These are phyloP conservation scores for Cryoendolithus antarcticus DNA, from an alignment of 2,329 filamentous ascomycete species.

Conservation along the genomic window DNA sequence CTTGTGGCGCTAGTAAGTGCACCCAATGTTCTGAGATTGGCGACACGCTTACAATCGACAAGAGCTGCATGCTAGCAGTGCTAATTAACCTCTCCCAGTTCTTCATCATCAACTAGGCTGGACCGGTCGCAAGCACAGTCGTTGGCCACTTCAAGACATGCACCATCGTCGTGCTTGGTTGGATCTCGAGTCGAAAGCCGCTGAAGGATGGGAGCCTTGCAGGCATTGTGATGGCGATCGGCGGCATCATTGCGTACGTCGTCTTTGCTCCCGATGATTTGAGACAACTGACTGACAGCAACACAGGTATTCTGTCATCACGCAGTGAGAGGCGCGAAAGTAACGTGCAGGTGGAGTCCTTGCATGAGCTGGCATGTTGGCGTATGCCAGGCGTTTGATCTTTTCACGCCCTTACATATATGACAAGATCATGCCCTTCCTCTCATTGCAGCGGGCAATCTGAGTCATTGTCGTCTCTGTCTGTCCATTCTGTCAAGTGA, in stretches of 20 bases:
- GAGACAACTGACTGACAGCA: not conserved
- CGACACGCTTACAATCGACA: constrained; percentile 4
- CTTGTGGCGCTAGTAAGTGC: constrained; percentile 45
- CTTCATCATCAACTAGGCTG: constrained; percentile 21
- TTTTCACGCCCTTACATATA: too few relatives aligned
- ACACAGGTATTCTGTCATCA: constrained; percentile 5
- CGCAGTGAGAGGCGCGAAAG: constrained; percentile 3
- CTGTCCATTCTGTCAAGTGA: too few relatives aligned
- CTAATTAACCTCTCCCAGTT: constrained; percentile 43
- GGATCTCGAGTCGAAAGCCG: constrained; percentile 15
- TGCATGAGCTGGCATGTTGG: too few relatives aligned
- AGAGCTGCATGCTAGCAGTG: constrained; percentile 52
- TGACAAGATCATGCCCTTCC: too few relatives aligned
- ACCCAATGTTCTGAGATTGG: not conserved
- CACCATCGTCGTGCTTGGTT: constrained; percentile 21
- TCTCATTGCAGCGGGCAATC: too few relatives aligned
- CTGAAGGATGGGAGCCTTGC: constrained; percentile 18
- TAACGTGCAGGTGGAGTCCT: not conserved
- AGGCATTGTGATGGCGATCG: constrained; percentile 20
- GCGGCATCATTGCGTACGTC: constrained; percentile 21
- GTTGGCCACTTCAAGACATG: constrained; percentile 25
- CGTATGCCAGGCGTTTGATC: too few relatives aligned
- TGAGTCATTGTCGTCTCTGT: too few relatives aligned
- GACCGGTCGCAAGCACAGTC: constrained; percentile 23
- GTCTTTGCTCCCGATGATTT: not conserved